These are phyloP conservation scores for Dactylis glomerata DNA, from an alignment of 176 grass and related monocot species.

Conservation along the genomic window DNA sequence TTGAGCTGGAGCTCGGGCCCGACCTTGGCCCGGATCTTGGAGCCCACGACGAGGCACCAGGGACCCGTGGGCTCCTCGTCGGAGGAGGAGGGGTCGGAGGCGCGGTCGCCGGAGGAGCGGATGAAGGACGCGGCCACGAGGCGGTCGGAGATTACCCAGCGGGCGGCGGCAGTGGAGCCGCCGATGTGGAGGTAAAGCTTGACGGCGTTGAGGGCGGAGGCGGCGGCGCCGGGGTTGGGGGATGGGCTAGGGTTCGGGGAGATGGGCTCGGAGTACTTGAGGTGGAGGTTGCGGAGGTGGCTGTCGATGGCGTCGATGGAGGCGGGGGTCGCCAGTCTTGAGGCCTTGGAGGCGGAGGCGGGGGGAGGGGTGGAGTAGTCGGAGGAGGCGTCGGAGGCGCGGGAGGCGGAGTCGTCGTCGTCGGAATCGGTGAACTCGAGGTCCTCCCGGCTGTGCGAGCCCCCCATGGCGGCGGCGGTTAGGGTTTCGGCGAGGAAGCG, in stretches of 20 bases:
- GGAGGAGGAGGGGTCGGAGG: constrained; percentile 35
- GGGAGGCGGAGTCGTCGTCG: constrained; percentile 38
- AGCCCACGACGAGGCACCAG: constrained; percentile 71
- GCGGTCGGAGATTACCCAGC: constrained; percentile 75
- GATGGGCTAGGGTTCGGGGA: constrained; percentile 55
- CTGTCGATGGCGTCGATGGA: constrained; percentile 67
- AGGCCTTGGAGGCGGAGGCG: constrained; percentile 26
- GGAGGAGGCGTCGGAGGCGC: constrained; percentile 36
- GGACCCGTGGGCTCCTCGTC: constrained; percentile 39
- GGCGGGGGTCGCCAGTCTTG: constrained; percentile 34
- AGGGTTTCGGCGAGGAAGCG: constrained; percentile 45
- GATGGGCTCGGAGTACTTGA: constrained; percentile 73
- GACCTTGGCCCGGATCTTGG: constrained; percentile 63
- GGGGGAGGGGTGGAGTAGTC: constrained; percentile 54
- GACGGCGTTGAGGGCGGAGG: constrained; percentile 46
- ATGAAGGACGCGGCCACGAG: constrained; percentile 52
- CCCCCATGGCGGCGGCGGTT: constrained; percentile 59
- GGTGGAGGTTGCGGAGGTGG: constrained; percentile 67
- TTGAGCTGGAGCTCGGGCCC: constrained; percentile 89
- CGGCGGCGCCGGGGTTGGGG: background rate
- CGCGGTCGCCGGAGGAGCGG: constrained; percentile 43
- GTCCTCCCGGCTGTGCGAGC: constrained; percentile 84
- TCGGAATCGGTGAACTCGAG: constrained; percentile 73
- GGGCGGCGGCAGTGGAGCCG: constrained; percentile 58
- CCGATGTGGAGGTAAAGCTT: constrained; percentile 95